A percentile compares a stretch with the other conserved stretches of the same genome.
phyloP scores from a whole-genome alignment of 495 filamentous ascomycete genomes.

The Neurospora sp. region DNA sequence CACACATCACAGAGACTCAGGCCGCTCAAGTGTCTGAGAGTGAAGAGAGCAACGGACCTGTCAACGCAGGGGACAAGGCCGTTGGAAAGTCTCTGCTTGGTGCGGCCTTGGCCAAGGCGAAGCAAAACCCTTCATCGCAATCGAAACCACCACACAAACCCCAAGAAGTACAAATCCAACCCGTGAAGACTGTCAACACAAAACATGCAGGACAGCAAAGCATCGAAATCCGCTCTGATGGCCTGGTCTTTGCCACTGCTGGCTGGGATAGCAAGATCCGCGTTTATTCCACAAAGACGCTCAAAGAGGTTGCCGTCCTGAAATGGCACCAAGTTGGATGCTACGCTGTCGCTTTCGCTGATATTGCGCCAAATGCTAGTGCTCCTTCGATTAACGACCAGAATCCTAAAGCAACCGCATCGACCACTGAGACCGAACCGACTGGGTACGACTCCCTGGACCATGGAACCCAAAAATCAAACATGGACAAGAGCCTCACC shows the following conservation, averaged over 20 bases:
- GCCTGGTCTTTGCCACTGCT: slow-evolving; percentile 76
- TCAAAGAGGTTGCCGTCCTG: slow-evolving; percentile 85
- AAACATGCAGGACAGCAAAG: slow-evolving; percentile 87
- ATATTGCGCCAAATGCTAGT: slow-evolving; percentile 18
- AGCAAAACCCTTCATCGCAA: slow-evolving; percentile 7
- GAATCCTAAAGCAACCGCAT: neutral
- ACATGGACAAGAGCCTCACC: neutral
- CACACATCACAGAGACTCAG: neutral
- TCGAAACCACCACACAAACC: slow-evolving; percentile 12
- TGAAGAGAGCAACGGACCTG: neutral
- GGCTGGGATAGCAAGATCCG: slow-evolving; percentile 81
- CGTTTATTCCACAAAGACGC: slow-evolving; percentile 69
- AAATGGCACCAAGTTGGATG: slow-evolving; percentile 93
- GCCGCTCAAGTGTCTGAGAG: neutral
- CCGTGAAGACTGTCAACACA: slow-evolving; percentile 57
- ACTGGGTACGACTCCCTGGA: neutral
- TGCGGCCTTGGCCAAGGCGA: slow-evolving; percentile 10
- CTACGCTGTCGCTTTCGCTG: slow-evolving; percentile 75
- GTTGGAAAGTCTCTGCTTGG: slow-evolving; percentile 18
- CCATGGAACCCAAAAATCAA: neutral
- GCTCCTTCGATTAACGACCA: neutral
- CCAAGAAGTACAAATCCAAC: slow-evolving; percentile 18
- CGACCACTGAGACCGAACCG: neutral
- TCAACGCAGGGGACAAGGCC: neutral
- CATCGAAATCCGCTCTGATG: slow-evolving; percentile 67